phyloP scores from a whole-genome alignment of 2,329 filamentous ascomycete genomes.

The Colletotrichum sp. region DNA sequence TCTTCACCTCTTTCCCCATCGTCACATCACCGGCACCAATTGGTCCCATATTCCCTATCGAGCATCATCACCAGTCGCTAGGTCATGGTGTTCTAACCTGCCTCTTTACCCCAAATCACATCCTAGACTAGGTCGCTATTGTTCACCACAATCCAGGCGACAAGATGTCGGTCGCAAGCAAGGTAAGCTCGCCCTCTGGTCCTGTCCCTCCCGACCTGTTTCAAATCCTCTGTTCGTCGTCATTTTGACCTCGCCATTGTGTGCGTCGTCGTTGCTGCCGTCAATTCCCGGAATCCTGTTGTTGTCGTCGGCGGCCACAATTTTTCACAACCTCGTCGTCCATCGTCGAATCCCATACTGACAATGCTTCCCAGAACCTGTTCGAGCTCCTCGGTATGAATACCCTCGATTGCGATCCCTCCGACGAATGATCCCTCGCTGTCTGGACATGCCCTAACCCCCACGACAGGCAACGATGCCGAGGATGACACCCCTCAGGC shows the following conservation, averaged over 20 bases:
- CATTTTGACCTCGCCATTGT: background rate
- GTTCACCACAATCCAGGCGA: conserved; percentile 27
- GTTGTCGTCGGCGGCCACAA: background rate
- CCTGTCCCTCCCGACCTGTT: background rate
- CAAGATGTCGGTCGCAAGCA: conserved; percentile 27
- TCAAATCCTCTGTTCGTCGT: background rate
- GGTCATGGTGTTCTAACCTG: conserved; percentile 27
- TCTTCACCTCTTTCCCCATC: conserved; percentile 22
- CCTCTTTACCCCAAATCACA: conserved; percentile 23
- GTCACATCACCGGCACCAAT: conserved; percentile 22
- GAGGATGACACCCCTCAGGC: conserved; percentile 76
- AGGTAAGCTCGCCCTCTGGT: conserved; percentile 15
- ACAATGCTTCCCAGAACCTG: conserved; percentile 71
- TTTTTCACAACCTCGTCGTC: background rate
- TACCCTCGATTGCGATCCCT: conserved; percentile 27
- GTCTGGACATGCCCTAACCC: conserved; percentile 19
- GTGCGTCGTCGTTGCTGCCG: background rate
- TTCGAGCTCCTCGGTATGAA: conserved; percentile 96
- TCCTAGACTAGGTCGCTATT: conserved; percentile 27
- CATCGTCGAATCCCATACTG: background rate
- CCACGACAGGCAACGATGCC: conserved; percentile 62
- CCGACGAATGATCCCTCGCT: conserved; percentile 14
- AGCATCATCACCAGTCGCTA: conserved; percentile 20
- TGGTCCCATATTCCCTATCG: conserved; percentile 19
- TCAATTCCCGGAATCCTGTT: background rate